Conservation (phyloP, 2,329 filamentous ascomycete genomes). For the Fonsecaea nubica region DNA sequence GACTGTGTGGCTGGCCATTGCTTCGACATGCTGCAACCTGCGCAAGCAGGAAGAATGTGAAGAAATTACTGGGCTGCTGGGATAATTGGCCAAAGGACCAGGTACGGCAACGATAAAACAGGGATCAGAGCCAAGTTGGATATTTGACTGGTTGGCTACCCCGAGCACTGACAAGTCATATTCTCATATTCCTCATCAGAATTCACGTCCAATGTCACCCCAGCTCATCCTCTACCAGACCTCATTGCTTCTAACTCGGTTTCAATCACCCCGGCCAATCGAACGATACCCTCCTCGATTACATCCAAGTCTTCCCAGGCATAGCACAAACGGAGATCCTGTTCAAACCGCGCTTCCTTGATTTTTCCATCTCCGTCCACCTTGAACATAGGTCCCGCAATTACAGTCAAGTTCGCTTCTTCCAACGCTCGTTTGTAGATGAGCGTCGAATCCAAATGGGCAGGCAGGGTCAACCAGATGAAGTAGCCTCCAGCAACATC, state of each 20-base stretch:
- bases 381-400: conserved; percentile 73
- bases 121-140: not conserved
- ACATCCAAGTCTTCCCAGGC: conserved; percentile 72
- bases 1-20: conserved; percentile 12
- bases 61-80: too few relatives aligned
- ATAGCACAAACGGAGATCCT: conserved; percentile 71
- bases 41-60: not conserved
- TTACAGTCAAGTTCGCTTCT: conserved; percentile 72
- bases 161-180: conserved; percentile 9
- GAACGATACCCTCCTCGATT: conserved; percentile 70
- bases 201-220: not conserved
- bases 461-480: conserved; percentile 75
- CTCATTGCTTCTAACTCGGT: conserved; percentile 21
- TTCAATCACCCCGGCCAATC: conserved; percentile 59
- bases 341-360: conserved; percentile 61
- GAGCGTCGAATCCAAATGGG: conserved; percentile 58
- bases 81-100: not conserved
- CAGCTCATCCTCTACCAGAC: conserved; percentile 7
- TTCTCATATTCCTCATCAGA: conserved; percentile 7
- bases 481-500: conserved; percentile 80
- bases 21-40: not conserved
- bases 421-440: conserved; percentile 64
- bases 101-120: not conserved
- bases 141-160: not conserved
- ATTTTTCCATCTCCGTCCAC: conserved; percentile 63